Base-by-base conservation (phyloP, 116 monocot species). In the Posidonia oceanica region DNA sequence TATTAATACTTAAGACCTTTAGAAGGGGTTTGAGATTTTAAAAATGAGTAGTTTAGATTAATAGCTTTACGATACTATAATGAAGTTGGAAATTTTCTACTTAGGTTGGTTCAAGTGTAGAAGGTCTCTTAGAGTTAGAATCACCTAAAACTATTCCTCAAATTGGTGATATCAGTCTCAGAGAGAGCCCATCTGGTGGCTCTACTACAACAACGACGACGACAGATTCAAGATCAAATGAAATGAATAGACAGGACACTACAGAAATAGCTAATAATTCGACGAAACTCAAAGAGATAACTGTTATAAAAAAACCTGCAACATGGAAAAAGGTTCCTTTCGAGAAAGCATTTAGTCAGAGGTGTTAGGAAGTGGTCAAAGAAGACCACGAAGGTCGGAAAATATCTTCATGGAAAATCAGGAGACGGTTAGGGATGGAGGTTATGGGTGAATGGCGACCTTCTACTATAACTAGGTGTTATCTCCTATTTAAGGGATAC, bases 331-430 rank as follows among this genome's bases (percentile, higher is more conserved):
- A 98, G 70, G 98, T 98, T 68, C 98, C 98, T 23, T 98, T 98
- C 71, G 98, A 98, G 69, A 98, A 93, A 73, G 98, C 93, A 14
- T 86, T 85, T 71, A 93, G 98, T 78, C 98, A 84, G 71, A 98
- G n/a, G n/a, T n/a, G n/a, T n/a, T n/a, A n/a, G n/a, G n/a, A n/a
- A n/a, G n/a, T n/a, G n/a, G n/a, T n/a, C n/a, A n/a, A n/a, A n/a
- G n/a, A n/a, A n/a, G n/a, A n/a, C n/a, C n/a, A n/a, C n/a, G n/a
- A n/a, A n/a, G n/a, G n/a, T n/a, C n/a, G n/a, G n/a, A n/a, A n/a
- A n/a, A n/a, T n/a, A n/a, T n/a, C n/a, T n/a, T n/a, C n/a, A n/a
- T n/a, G n/a, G n/a, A n/a, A n/a, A n/a, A n/a, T n/a, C n/a, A n/a
- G n/a, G n/a, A n/a, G n/a, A n/a, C n/a, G n/a, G n/a, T n/a, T n/a